phyloP scores from a whole-genome alignment of 2,329 filamentous ascomycete genomes.

The Fusarium sp. region DNA sequence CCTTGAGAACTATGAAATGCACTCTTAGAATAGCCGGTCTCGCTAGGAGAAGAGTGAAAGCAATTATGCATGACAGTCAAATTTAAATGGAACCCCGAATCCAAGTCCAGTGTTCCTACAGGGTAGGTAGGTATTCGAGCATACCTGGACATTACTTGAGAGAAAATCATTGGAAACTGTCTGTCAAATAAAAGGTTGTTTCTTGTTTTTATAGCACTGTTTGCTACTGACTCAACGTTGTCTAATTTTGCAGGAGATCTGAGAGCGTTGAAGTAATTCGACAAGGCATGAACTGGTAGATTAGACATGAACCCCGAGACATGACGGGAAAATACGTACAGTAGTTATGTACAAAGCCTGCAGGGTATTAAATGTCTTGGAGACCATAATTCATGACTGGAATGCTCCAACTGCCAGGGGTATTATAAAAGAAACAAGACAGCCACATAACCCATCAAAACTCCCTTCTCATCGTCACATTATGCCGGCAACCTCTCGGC shows the following conservation, averaged over 20 bases:
- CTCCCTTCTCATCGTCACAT: not conserved
- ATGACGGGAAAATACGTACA: not conserved
- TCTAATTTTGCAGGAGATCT: not conserved
- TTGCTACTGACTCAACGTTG: not conserved
- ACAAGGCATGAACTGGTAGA: not conserved
- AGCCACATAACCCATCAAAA: not conserved
- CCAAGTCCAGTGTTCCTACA: not conserved
- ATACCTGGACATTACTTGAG: not conserved
- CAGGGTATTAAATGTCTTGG: constrained; percentile 2
- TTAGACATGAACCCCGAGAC: not conserved
- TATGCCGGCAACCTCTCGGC: constrained; percentile 16
- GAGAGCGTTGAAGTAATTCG: not conserved
- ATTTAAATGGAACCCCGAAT: not conserved
- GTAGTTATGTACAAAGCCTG: not conserved
- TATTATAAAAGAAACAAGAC: constrained; percentile 27
- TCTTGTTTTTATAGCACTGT: not conserved
- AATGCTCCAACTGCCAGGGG: constrained; percentile 20
- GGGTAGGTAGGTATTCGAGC: not conserved
- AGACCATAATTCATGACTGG: constrained; percentile 16
- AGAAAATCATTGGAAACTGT: not conserved
- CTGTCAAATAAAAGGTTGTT: not conserved
- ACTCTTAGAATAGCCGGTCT: not conserved
- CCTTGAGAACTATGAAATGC: not conserved
- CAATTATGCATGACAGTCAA: not conserved
- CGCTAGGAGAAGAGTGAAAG: not conserved